phyloP scores from a whole-genome alignment of 1,284 basidiomycete species.

The Hymenochaete sp. region DNA sequence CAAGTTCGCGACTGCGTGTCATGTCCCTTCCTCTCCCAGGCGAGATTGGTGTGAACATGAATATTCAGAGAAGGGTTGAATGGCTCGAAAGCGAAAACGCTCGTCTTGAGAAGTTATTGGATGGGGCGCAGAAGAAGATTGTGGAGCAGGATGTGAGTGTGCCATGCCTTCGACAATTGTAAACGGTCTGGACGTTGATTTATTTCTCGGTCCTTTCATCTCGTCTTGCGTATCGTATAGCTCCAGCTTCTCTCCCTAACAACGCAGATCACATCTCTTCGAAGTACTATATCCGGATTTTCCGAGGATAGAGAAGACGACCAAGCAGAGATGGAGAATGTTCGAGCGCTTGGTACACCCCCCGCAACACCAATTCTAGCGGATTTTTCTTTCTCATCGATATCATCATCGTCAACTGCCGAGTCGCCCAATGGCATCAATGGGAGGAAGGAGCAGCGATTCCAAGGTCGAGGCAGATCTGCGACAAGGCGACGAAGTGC shows the following conservation, averaged over 20 bases:
- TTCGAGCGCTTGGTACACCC: too few relatives aligned
- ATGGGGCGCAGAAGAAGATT: not conserved
- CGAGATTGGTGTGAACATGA: not conserved
- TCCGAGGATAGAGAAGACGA: not conserved
- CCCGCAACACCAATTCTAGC: too few relatives aligned
- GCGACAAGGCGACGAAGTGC: not conserved
- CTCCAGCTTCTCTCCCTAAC: not conserved
- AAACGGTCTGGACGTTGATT: not conserved
- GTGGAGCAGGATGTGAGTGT: conserved; percentile 3
- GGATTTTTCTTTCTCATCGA: too few relatives aligned
- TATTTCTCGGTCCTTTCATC: too few relatives aligned
- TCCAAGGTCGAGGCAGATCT: not conserved
- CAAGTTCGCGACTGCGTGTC: not conserved
- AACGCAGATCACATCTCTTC: not conserved
- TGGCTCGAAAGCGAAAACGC: conserved; percentile 7
- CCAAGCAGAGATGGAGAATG: not conserved
- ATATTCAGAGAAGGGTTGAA: not conserved
- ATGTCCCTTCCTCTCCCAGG: not conserved
- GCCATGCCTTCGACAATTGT: not conserved
- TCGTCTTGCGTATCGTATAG: too few relatives aligned
- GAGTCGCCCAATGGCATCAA: not conserved
- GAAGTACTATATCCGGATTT: not conserved
- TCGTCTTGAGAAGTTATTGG: conserved; percentile 2
- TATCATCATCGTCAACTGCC: not conserved
- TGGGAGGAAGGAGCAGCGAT: not conserved